Evolutionary conservation across 2,329 filamentous ascomycete genomes (phyloP), one percentile per base, ranked within the genome.

Genomic region (Clonostachys sp.): DNA sequence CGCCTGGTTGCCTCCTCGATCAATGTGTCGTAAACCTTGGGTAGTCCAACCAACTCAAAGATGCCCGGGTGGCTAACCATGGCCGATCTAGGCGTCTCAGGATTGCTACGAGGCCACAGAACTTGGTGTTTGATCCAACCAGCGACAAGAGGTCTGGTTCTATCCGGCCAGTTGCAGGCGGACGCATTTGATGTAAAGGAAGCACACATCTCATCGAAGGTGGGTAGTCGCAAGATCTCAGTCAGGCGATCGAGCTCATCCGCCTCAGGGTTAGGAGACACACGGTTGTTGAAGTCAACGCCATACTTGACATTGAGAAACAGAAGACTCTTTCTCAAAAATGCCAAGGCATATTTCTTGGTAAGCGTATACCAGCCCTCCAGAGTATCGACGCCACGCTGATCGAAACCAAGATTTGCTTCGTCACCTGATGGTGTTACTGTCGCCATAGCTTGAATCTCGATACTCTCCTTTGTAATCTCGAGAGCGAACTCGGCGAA

Each of bases 21-120:
- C 36, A 99, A 75, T 4, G 84, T 86, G 64, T 97, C 94, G 63
- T 91, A 99, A 58, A 92, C 91, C 66, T 88, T 89, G 1, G 94
- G 94, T 44, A 99, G 71, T 2, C 94, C 94, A 12, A 99, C 85
- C 20, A 99, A 80, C 65, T 99, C 94, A 60, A 94, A 95, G 53
- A 99, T 96, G 42, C 84, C 86, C 0, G 94, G 95, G 62, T 99
- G 94, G 47, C 87, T 84, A 56, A 80, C 57, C 53, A 77, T 65
- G 35, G 77, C 76, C 8, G 76, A 75, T 14, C 54, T 50, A 16
- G 68, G 65, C 47, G 62, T 53, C 42, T 61, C 60, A 9, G 50
- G 42, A 13, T 55, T 48, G 20, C 56, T 56, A n/a, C 59, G 52
- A 14, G 65, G 61, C 64, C 67, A 72, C 48, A 65, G 58, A 17